Conservation (phyloP, 352 stramenopile species). For the Phytophthora tentaculata region DNA sequence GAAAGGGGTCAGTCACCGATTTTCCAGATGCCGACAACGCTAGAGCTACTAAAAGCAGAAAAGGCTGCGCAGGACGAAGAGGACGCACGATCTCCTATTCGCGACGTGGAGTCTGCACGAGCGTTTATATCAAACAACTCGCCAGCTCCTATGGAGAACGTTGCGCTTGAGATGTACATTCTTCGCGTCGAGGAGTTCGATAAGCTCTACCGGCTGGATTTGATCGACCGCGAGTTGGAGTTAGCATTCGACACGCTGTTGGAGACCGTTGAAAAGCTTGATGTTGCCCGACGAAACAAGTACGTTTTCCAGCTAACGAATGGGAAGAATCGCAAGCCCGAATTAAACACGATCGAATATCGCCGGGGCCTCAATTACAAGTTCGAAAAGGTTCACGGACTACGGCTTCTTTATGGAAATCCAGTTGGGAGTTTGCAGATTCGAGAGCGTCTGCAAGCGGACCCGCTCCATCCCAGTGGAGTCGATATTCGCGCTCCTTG, state of each 20-base stretch:
- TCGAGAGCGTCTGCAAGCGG: neutral
- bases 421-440: slow-evolving; percentile 8
- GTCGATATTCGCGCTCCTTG: too few species aligned
- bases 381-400: slow-evolving; percentile 17
- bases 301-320: slow-evolving; percentile 13
- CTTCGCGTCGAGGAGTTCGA: slow-evolving; percentile 9
- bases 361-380: slow-evolving; percentile 9
- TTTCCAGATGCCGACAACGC: slow-evolving; percentile 13
- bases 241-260: neutral
- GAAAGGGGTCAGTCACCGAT: slow-evolving; percentile 8
- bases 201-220: slow-evolving; percentile 5
- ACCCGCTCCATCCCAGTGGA: neutral
- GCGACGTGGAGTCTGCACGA: neutral
- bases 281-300: slow-evolving; percentile 1
- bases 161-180: slow-evolving; percentile 10
- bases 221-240: slow-evolving; percentile 9
- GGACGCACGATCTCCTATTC: neutral
- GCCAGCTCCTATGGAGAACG: neutral
- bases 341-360: slow-evolving; percentile 5
- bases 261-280: neutral
- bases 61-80: slow-evolving; percentile 9
- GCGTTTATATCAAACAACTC: neutral
- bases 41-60: slow-evolving; percentile 5
- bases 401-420: slow-evolving; percentile 6
- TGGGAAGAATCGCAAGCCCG: slow-evolving; percentile 11